Base-by-base conservation (phyloP, 805 yeast genomes). In the Wickerhamiella kazuoi region DNA sequence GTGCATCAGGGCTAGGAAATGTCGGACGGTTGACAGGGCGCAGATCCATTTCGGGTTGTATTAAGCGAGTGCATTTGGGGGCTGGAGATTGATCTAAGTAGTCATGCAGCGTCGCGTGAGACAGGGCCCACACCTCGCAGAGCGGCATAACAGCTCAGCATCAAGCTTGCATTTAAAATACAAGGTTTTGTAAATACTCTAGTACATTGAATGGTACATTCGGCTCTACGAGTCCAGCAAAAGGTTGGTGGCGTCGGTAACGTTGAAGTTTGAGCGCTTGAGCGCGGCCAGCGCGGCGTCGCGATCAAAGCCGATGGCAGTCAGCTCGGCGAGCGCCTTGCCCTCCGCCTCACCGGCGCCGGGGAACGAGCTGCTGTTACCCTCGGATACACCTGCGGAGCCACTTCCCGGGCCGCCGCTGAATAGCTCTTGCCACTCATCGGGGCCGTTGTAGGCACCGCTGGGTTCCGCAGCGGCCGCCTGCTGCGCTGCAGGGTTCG, bases 401-500 rank as follows among this genome's bases (percentile, higher is more conserved):
- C 34, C 30, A 16, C 39, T 24, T 9, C 7, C 35, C 4, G 26
- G n/a, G 15, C 48, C n/a, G 50, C 93, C 94, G 3, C 93, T 87
- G 62, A 84, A 84, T 20, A 84, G 68, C 60, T 82, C 86, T 52
- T 84, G 94, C 96, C 96, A 84, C 56, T 84, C 96, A 51, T 82
- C 93, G 39, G 55, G 51, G 18, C 50, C 52, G n/a, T 52, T 44
- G 23, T 49, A 41, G 30, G 35, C 9, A n/a, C 28, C 21, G 4
- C 33, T 11, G 7, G 23, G 13, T 8, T 14, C 15, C 11, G 8
- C 23, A 13, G 30, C n/a, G 16, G 47, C 30, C 30, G 20, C 34
- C 13, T 14, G 23, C n/a, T 31, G 20, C 3, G 34, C 23, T 6
- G 34, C 19, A 18, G 34, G 34, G 19, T 31, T 13, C 23, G 21